Base-by-base conservation (phyloP, 805 yeast genomes). In the Metschnikowia vanudenii region DNA sequence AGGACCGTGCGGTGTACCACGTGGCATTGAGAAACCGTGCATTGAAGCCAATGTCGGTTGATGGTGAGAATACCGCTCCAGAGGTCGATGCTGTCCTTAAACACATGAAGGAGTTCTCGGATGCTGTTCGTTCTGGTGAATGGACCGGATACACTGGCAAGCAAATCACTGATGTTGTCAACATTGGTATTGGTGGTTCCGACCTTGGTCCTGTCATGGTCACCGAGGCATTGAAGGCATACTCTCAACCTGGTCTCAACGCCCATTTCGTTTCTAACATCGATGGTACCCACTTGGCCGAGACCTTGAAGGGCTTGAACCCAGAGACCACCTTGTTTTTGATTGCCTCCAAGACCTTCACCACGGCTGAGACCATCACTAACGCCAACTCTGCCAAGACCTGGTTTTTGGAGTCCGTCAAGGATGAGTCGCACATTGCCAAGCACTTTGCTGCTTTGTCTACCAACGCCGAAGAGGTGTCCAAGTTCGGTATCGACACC, bases 201-300 rank as follows among this genome's bases (percentile, higher is more conserved):
- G 99, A 94, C 71, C 80, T 94, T 61, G 99, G 99, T 61, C 99
- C 99, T 38, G 98, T 94, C 45, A 94, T 94, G 99, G 98, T 94
- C 60, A 89, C 97, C 52, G 98, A 94, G 76, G 97, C 99, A 35
- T 80, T 94, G 66, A 94, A 92, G 78, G 85, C 88, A 57, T 94
- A 92, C 71, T 73, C 85, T 51, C 79, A 86, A 58, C 84, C 82
- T 50, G 79, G 84, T 54, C 76, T 94, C 59, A 71, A 76, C 54
- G 96, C 82, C 42, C 96, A 92, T 74, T 94, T 91, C 71, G 99
- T 94, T 52, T 92, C 98, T 57, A 94, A 94, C 81, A 92, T 94
- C 64, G 99, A 94, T 67, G 99, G 99, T 67, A 94, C 99, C 47
- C 96, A 91, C 73, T 78, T 92, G 67, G 94, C 96, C 53, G 99